A percentile compares a stretch with the other conserved stretches of the same genome.
These are phyloP conservation scores for Emergomyces orientalis DNA, from an alignment of 2,329 filamentous ascomycete species.

Conservation along the genomic window DNA sequence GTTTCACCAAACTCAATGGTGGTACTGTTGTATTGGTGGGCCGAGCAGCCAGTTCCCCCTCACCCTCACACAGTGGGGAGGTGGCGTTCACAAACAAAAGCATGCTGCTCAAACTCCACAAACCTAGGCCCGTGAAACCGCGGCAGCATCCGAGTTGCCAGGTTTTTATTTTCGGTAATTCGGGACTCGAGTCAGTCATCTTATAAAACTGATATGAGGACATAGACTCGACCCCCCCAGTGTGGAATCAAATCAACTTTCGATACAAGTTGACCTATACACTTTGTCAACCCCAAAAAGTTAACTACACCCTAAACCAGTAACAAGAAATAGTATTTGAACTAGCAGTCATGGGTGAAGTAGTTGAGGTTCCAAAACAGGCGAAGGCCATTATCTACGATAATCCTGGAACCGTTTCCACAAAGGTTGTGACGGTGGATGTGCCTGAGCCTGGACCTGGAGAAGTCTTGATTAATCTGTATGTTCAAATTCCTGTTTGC, in stretches of 20 bases:
- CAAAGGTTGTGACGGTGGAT: conserved; percentile 54
- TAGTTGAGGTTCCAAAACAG: conserved; percentile 44
- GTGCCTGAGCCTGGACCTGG: conserved; percentile 55
- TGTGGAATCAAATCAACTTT: neutral
- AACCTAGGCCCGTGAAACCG: neutral
- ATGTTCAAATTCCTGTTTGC: conserved; percentile 13
- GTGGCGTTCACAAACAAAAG: neutral
- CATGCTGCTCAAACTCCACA: neutral
- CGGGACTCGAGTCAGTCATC: neutral
- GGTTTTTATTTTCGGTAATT: neutral
- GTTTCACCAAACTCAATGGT: neutral
- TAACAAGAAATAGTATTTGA: neutral
- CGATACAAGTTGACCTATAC: neutral
- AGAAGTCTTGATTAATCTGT: conserved; percentile 55
- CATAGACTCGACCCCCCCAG: neutral
- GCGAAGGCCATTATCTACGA: conserved; percentile 58
- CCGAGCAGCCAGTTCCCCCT: neutral
- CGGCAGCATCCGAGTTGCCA: neutral
- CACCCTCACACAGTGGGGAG: neutral
- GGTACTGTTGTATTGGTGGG: neutral
- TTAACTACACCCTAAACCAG: neutral
- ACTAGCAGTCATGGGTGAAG: neutral
- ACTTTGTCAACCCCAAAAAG: neutral
- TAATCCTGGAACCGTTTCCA: conserved; percentile 55
- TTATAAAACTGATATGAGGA: neutral